A percentile compares a stretch with the other conserved stretches of the same genome.
These are phyloP conservation scores for Tricholoma hemisulphureum DNA, from an alignment of 768 basidiomycete genomes.

Conservation along the genomic window DNA sequence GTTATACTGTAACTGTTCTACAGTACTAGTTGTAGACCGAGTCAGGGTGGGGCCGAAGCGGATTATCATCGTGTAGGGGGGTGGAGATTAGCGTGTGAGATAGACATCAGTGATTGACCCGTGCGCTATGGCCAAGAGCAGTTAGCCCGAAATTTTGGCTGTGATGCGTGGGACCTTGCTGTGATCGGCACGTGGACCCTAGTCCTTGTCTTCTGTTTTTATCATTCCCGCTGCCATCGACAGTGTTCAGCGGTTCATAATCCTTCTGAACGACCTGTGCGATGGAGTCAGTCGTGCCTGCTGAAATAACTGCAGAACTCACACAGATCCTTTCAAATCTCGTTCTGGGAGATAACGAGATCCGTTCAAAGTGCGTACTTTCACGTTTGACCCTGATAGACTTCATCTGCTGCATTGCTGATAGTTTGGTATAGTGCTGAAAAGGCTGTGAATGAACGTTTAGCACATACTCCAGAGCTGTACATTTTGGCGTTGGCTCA, in stretches of 20 bases:
- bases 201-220: neutral
- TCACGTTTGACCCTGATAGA: conserved; percentile 1
- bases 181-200: neutral
- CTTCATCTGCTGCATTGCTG: neutral
- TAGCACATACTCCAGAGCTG: conserved; percentile 74
- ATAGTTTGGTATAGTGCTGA: conserved; percentile 53
- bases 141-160: no score
- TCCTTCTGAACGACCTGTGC: neutral
- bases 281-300: conserved; percentile 54
- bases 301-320: conserved; percentile 72
- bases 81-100: no score
- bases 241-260: neutral
- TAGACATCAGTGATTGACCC: no score
- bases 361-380: conserved; percentile 60
- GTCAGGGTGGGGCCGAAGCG: no score
- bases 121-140: no score
- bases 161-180: no score
- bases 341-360: conserved; percentile 80
- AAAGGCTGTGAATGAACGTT: conserved; percentile 76
- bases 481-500: conserved; percentile 78
- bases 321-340: conserved; percentile 85
- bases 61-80: no score
- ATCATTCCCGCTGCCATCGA: neutral
- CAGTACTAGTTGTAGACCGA: no score
- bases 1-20: no score